A percentile compares a stretch with the other conserved stretches of the same genome.
Conservation (phyloP, 1,284 basidiomycete genomes). For the Rhodotorula glutinis region DNA sequence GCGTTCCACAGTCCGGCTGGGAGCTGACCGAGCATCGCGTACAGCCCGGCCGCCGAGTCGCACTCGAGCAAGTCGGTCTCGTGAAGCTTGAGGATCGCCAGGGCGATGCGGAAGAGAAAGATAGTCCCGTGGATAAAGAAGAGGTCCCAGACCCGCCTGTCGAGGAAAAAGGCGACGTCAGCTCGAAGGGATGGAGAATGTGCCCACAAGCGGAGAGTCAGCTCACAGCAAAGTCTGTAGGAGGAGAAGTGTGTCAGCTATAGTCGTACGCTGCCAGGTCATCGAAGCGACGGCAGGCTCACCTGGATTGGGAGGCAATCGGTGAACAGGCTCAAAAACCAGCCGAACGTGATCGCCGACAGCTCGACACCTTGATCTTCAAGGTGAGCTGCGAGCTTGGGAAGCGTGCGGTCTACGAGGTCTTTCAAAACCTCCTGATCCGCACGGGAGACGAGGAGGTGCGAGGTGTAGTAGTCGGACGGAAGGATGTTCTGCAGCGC, state of each 20-base stretch:
- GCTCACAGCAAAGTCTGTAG: slow-evolving; percentile 65
- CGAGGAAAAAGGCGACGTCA: no score
- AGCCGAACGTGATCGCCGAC: slow-evolving; percentile 92
- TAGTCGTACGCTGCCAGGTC: neutral
- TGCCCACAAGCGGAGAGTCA: neutral
- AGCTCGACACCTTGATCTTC: slow-evolving; percentile 79
- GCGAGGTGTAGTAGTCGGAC: slow-evolving; percentile 50
- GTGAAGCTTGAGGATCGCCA: slow-evolving; percentile 78
- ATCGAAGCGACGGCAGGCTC: slow-evolving; percentile 34
- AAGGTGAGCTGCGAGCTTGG: slow-evolving; percentile 67
- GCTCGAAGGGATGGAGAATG: slow-evolving; percentile 59
- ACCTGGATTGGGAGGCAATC: slow-evolving; percentile 95
- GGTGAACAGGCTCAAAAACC: slow-evolving; percentile 95
- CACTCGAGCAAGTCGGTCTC: slow-evolving; percentile 77
- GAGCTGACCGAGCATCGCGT: slow-evolving; percentile 76
- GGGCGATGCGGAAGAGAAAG: slow-evolving; percentile 67
- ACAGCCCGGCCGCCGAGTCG: slow-evolving; percentile 78
- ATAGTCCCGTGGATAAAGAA: slow-evolving; percentile 91
- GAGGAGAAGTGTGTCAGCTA: neutral
- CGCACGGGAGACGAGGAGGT: slow-evolving; percentile 71
- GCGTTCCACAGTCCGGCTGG: slow-evolving; percentile 89
- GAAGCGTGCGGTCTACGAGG: slow-evolving; percentile 73
- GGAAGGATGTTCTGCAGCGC: slow-evolving; percentile 48
- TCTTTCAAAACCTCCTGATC: slow-evolving; percentile 88
- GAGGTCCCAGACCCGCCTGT: slow-evolving; percentile 59